Base-by-base conservation (phyloP, 371 early-diverging fungal genomes). In the Dichotomocladium elegans region DNA sequence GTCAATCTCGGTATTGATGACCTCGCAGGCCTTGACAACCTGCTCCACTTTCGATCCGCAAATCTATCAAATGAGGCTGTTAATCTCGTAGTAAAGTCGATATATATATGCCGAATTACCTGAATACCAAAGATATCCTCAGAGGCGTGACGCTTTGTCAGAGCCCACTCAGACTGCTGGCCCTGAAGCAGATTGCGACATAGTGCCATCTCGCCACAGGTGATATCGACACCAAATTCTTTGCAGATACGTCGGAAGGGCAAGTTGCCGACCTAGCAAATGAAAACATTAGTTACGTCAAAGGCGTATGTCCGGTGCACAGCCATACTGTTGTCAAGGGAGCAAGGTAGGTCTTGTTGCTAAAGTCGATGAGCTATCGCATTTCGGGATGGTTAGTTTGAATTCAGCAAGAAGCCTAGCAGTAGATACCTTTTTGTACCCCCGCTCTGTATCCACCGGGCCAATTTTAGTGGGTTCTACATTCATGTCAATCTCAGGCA, bases 151-250 rank as follows among this genome's bases (percentile, higher is more conserved):
- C 96, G 86, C 51, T 86, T 83, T 7, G 91, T 64, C 47, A 95
- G 74, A n/a, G 96, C 89, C 93, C 93, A 88, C 63, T 95, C 95
- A 9, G 82, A 65, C 51, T 83, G 78, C 48, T 87, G 80, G 17
- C 93, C 95, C 48, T 76, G 78, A 10, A 92, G 58, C 14, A 93
- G 63, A 56, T 90, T 88, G 30, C 63, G 52, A 9, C 87, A 82
- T 69, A 95, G 70, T 1, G 94, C 93, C 98, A 98, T 98, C 70
- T 97, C 98, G 54, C 93, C 93, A 63, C 97, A 95, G 3, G 99
- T 98, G 41, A 98, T 89, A 64, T 96, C 98, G 1, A 90, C 97
- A 28, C 99, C 99, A 59, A 83, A 93, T 11, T 74, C 84, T 64
- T 96, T 96, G 70, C 95, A 94, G 29, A 96, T 70, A 21, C 96